Conservation (phyloP, 345 rosid genomes). For the Camelina neglecta region DNA sequence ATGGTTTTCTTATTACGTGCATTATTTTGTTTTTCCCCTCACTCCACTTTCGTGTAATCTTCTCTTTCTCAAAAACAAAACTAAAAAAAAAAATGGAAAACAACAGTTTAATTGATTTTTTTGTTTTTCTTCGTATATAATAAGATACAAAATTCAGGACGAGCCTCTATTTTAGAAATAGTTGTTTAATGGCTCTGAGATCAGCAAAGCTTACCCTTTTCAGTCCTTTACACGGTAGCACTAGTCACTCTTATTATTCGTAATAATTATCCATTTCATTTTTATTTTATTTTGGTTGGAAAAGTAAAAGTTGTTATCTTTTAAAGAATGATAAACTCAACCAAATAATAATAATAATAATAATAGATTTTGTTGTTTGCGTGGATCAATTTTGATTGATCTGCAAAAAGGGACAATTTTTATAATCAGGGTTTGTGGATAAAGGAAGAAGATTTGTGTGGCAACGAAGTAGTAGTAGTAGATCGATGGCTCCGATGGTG, state of each 20-base stretch:
- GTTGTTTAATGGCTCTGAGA: slow-evolving; percentile 42
- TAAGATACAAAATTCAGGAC: no score
- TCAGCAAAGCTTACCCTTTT: slow-evolving; percentile 32
- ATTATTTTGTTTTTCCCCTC: slow-evolving; percentile 1
- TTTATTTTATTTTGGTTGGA: neutral
- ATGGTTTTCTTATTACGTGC: slow-evolving; percentile 14
- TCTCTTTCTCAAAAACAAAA: slow-evolving; percentile 14
- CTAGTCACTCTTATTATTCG: slow-evolving; percentile 24
- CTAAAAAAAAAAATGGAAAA: neutral
- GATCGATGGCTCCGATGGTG: slow-evolving; percentile 48
- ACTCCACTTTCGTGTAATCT: slow-evolving; percentile 27
- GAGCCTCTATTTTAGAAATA: no score
- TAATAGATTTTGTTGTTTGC: neutral
- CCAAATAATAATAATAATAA: neutral
- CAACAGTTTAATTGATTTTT: neutral
- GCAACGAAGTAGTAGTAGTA: slow-evolving; percentile 18
- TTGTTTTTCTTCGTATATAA: no score
- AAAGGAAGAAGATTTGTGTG: slow-evolving; percentile 39
- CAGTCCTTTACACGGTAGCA: slow-evolving; percentile 48
- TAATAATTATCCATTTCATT: slow-evolving; percentile 24
- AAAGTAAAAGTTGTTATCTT: no score
- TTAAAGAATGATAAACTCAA: no score
- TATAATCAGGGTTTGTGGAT: slow-evolving; percentile 29
- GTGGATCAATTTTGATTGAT: slow-evolving; percentile 28
- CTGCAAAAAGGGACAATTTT: slow-evolving; percentile 1